Evolutionary conservation across 345 rosid species (phyloP).

Genomic region (Brassica carinata): DNA sequence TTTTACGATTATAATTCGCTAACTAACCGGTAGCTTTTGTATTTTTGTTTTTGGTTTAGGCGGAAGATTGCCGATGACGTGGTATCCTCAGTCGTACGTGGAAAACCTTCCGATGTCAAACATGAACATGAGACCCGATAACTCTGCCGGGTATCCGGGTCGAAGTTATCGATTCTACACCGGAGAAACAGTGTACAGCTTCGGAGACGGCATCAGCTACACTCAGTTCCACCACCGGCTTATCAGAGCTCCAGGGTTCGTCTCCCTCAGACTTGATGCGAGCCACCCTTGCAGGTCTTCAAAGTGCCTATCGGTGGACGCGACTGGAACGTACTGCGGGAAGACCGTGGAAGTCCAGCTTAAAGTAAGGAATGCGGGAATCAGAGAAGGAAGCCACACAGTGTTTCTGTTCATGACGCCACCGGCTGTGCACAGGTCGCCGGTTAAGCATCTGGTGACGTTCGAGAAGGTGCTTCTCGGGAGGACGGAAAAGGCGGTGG

Average conservation of each 20-base stretch:
- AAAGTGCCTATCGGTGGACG: slow-evolving; percentile 45
- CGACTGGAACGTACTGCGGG: slow-evolving; percentile 47
- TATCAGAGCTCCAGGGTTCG: slow-evolving; percentile 5
- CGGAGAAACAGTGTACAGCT: slow-evolving; percentile 65
- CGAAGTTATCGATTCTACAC: slow-evolving; percentile 73
- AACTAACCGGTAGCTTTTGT: not conserved
- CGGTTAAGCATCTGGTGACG: slow-evolving; percentile 64
- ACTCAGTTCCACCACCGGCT: slow-evolving; percentile 46
- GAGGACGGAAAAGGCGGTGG: slow-evolving; percentile 36
- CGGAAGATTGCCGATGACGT: slow-evolving; percentile 74
- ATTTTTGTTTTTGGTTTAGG: slow-evolving; percentile 33
- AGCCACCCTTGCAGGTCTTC: slow-evolving; percentile 23
- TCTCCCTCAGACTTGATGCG: slow-evolving; percentile 45
- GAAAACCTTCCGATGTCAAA: slow-evolving; percentile 70
- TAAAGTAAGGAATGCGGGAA: slow-evolving; percentile 55
- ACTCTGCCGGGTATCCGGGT: slow-evolving; percentile 67
- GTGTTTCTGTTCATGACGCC: slow-evolving; percentile 75
- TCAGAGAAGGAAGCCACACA: slow-evolving; percentile 60
- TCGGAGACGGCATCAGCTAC: slow-evolving; percentile 71
- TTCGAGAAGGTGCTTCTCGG: slow-evolving; percentile 65
- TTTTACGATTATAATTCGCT: not conserved
- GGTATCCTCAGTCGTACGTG: slow-evolving; percentile 74
- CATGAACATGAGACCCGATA: slow-evolving; percentile 81
- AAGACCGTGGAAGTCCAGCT: slow-evolving; percentile 45
- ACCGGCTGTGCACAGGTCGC: slow-evolving; percentile 65